Evolutionary conservation across 2,329 filamentous ascomycete species (phyloP).

Genomic region (Dothideomycetes sp.): DNA sequence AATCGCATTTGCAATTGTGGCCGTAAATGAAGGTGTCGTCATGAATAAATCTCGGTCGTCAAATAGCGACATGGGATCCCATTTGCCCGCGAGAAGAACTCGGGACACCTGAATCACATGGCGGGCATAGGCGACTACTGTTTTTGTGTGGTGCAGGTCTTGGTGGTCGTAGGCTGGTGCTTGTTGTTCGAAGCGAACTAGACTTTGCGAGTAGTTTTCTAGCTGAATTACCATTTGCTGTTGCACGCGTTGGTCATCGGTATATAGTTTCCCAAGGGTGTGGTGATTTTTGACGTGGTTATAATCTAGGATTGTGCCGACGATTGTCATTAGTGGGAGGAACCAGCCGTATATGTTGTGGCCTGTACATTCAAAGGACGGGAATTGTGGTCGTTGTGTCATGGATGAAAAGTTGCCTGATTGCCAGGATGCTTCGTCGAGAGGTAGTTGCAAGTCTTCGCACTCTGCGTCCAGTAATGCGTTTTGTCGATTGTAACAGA

Average conservation of each 20-base stretch:
- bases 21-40: conserved; percentile 12
- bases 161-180: conserved; percentile 5
- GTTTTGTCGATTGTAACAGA: conserved; percentile 12
- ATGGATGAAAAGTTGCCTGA: conserved; percentile 10
- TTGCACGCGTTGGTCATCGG: conserved; percentile 10
- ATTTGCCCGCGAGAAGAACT: conserved; percentile 10
- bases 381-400: conserved; percentile 11
- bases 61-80: conserved; percentile 12
- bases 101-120: conserved; percentile 11
- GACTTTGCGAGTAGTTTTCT: conserved; percentile 11
- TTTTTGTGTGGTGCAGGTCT: conserved; percentile 12
- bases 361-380: conserved; percentile 12
- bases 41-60: conserved; percentile 14
- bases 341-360: conserved; percentile 14
- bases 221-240: conserved; percentile 9
- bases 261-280: conserved; percentile 9
- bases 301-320: conserved; percentile 13
- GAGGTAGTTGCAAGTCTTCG: conserved; percentile 8
- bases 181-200: conserved; percentile 11
- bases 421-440: conserved; percentile 11
- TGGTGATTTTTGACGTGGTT: conserved; percentile 11
- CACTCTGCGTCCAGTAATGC: conserved; percentile 11
- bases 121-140: conserved; percentile 11
- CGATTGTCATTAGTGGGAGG: conserved; percentile 12
- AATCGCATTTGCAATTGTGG: conserved; percentile 12